phyloP scores from a whole-genome alignment of 1,139 yeast species.

The Protomyces arabidopsidicola region DNA sequence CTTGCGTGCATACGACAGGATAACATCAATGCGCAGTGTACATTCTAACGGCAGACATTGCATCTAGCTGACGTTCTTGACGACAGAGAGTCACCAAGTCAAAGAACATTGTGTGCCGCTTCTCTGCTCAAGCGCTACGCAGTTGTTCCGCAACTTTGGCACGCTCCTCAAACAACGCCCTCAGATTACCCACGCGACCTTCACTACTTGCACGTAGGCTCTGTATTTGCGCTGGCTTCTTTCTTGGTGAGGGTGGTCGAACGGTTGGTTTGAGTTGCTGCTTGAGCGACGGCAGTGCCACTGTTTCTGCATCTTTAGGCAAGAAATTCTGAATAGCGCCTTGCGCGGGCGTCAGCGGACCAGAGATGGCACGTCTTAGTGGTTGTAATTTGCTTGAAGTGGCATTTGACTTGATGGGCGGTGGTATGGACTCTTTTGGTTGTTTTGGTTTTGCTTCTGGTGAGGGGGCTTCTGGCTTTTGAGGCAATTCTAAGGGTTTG shows the following conservation, averaged over 20 bases:
- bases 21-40: too few relatives aligned
- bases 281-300: constrained; percentile 17
- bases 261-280: constrained; percentile 1
- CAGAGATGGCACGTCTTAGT: constrained; percentile 18
- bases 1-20: too few relatives aligned
- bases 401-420: neutral
- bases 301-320: neutral
- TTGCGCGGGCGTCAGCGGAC: constrained; percentile 18
- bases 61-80: too few relatives aligned
- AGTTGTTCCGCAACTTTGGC: constrained; percentile 16
- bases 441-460: neutral
- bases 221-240: neutral
- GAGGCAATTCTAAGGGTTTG: neutral
- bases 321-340: constrained; percentile 8
- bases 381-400: neutral
- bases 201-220: neutral
- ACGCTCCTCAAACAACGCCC: constrained; percentile 15
- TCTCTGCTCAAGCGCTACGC: neutral
- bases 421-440: neutral
- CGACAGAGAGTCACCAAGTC: too few relatives aligned
- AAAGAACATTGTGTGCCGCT: too few relatives aligned
- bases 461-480: neutral
- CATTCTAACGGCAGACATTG: too few relatives aligned
- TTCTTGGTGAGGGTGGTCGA: neutral
- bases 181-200: constrained; percentile 17